A percentile compares a stretch with the other conserved stretches of the same genome.
Conservation (phyloP, 352 stramenopile genomes). For the Globisporangium rhizosaccharum region DNA sequence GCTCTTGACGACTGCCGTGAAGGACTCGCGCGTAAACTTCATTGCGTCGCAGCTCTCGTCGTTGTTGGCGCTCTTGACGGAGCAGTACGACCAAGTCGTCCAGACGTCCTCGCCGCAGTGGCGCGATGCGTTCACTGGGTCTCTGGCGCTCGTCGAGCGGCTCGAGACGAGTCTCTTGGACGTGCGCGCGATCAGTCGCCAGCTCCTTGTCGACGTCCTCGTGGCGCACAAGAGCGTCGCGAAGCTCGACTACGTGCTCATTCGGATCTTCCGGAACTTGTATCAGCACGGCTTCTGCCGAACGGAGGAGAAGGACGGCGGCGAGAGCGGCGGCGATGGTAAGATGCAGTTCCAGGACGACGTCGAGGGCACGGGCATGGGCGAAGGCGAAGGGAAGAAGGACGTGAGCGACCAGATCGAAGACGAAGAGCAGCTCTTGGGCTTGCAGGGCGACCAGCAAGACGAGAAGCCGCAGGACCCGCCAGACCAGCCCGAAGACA, state of each 20-base stretch:
- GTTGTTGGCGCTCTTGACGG: constrained; percentile 37
- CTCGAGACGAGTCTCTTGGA: constrained; percentile 61
- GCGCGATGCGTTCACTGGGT: constrained; percentile 31
- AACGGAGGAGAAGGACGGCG: constrained; percentile 86
- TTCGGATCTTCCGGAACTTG: constrained; percentile 95
- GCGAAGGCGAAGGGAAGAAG: constrained; percentile 97
- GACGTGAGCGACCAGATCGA: constrained; percentile 99
- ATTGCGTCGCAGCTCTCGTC: constrained; percentile 53
- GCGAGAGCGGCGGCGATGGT: constrained; percentile 74
- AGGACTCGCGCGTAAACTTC: constrained; percentile 65
- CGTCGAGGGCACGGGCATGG: constrained; percentile 99
- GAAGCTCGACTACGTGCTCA: constrained; percentile 94
- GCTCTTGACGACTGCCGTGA: constrained; percentile 44
- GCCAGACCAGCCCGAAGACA: constrained; percentile 92
- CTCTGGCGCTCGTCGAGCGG: constrained; percentile 44
- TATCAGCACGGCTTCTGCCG: constrained; percentile 95
- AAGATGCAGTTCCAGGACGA: constrained; percentile 98
- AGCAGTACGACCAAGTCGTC: constrained; percentile 41
- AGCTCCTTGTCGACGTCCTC: constrained; percentile 72
- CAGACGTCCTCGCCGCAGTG: constrained; percentile 21
- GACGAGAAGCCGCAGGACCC: constrained; percentile 79
- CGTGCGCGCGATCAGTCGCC: constrained; percentile 71
- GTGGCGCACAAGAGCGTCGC: constrained; percentile 87
- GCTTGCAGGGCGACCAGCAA: constrained; percentile 92
- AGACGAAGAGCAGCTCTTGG: constrained; percentile 99